Conservation (phyloP, 192 early-diverging fungal genomes). For the Coemansia sp. region DNA sequence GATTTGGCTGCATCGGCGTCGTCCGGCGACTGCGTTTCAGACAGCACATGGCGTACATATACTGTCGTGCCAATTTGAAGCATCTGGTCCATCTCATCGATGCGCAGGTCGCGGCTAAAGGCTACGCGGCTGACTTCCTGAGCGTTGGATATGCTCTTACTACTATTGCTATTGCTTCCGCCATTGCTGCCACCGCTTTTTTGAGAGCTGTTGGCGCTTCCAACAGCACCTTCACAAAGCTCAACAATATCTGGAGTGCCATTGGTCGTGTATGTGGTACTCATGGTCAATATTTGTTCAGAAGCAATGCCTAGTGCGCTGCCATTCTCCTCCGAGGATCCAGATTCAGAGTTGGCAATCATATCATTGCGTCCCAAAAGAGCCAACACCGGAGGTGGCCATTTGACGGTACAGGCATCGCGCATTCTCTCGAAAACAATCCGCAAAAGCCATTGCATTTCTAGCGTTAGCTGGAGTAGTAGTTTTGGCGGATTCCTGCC, state of each 20-base stretch:
- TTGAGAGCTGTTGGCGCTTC: no score
- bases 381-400: conserved; percentile 25
- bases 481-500: conserved; percentile 3
- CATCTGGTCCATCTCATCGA: conserved; percentile 30
- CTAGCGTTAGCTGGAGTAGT: conserved; percentile 16
- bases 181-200: no score
- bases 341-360: conserved; percentile 4
- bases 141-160: no score
- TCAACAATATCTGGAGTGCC: no score
- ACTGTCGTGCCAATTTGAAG: conserved; percentile 6
- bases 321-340: no score
- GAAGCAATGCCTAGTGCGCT: not conserved
- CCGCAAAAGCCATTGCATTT: conserved; percentile 32
- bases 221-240: no score
- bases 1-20: conserved; percentile 6
- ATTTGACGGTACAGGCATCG: conserved; percentile 5
- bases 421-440: conserved; percentile 8
- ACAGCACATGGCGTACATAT: not conserved
- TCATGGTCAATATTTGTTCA: not conserved
- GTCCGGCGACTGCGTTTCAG: conserved; percentile 1
- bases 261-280: no score
- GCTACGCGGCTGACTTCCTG: conserved; percentile 13
- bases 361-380: conserved; percentile 38
- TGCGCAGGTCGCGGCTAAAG: conserved; percentile 36
- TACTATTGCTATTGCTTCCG: no score